Base-by-base conservation (phyloP, 2,329 filamentous ascomycete genomes). In the Cytospora leucostoma region DNA sequence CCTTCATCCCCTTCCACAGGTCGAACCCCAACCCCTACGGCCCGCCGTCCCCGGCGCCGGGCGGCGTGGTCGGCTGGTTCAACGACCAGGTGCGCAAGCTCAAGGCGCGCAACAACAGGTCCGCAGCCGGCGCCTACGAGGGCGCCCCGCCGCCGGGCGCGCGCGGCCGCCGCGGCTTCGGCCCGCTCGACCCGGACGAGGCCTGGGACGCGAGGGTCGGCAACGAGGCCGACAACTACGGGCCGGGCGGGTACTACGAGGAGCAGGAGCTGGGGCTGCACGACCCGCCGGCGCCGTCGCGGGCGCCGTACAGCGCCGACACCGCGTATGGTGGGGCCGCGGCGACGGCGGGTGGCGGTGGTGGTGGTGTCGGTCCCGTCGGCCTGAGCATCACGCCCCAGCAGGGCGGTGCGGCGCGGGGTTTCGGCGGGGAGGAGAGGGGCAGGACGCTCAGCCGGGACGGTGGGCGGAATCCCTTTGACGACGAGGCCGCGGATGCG, bases 131-230 rank as follows among this genome's bases (percentile, higher is more conserved):
- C 67, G 88, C 88, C 54, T 93, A 92, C 78, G 90, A 93, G 68
- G 80, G 81, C 70, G 77, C 83, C n/a, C n/a, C n/a, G 6, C 72
- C 77, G 7, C 74, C 75, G 51, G 77, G 74, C 61, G 71, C 70
- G 21, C 67, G 74, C 38, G 77, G 79, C 61, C 80, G 81, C 61
- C 76, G 84, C 60, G 86, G 86, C 27, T 88, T 90, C 73, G 86
- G 88, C 1, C 80, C 87, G 4, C 82, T 92, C 53, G 92, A 95
- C 71, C 90, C 90, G 1, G 92, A 96, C 73, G 91, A 93, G 71
- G 91, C 91, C 2, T 96, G 92, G 92, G 91, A 95, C 77, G 78
- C 90, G 67, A 82, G 90, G 65, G 91, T 96, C 5, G 90, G 90
- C 63, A 82, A 87, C 69, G 91, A 93, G 74, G 85, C 88, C 19